Base-by-base conservation (phyloP, 495 filamentous ascomycete species). In the Aspergillus campestris region DNA sequence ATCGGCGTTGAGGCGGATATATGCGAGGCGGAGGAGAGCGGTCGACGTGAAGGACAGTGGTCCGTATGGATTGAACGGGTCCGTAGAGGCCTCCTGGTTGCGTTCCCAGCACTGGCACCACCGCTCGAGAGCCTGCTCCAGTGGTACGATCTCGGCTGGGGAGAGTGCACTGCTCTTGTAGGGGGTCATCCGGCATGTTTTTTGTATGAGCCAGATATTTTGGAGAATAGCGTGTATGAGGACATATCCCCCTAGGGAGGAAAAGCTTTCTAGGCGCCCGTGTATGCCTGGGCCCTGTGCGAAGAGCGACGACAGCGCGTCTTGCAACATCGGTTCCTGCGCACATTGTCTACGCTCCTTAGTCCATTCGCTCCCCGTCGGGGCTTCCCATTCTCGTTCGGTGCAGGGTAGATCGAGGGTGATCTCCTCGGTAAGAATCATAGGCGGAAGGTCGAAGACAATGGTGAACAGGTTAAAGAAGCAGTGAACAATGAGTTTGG, bases 171-270 rank as follows among this genome's bases (percentile, higher is more conserved):
- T 57, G 27, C 65, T 55, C 3, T 65, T 67, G 27, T 72, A 76
- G 0, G 66, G 58, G 0, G 72, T 53, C 0, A 72, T 33, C 50
- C 65, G 41, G 0, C 71, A 75, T 4, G 78, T 74, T 48, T 86
- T 78, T 38, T 81, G 82, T 31, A 81, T 66, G 11, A 83, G 45
- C 59, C 79, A 86, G 24, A 87, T 84, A 37, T 83, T 78, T 49
- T 87, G 83, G 10, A 84, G 71, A 41, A 87, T 60, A 0, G 80
- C 82, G 49, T 83, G 77, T 31, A 87, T 83, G 5, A 86, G 71
- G 5, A 81, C 72, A 48, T 84, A 84, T 48, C 80, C 80, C 11
- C 81, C 82, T 0, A 85, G 66, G 0, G 80, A 79, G 7, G 81
- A 81, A 31, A 66, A 65, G 9, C 48, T 57, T 32, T 65, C 58